Conservation (phyloP, 345 rosid species). For the Corymbia maculata region DNA sequence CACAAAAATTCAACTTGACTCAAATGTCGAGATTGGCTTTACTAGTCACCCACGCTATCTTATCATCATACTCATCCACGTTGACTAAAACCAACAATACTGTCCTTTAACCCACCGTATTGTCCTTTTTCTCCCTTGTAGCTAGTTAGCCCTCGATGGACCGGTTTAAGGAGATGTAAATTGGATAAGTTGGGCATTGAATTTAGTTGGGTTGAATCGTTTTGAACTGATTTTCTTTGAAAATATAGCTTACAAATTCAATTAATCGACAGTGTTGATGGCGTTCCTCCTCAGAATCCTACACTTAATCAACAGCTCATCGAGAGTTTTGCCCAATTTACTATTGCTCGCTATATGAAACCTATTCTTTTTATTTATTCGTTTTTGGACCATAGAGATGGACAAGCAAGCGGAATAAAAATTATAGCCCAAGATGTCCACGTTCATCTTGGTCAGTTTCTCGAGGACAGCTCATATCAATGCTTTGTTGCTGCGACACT, state of each 20-base stretch:
- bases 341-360: neutral
- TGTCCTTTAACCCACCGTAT: neutral
- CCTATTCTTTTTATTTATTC: neutral
- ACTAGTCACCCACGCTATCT: neutral
- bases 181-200: neutral
- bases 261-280: neutral
- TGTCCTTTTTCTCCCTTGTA: neutral
- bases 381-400: neutral
- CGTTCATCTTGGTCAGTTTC: neutral
- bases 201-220: neutral
- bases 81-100: neutral
- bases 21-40: neutral
- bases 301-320: neutral
- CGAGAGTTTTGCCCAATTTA: neutral
- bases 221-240: neutral
- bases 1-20: neutral
- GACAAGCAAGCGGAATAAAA: neutral
- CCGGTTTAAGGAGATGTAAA: neutral
- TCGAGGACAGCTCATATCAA: neutral
- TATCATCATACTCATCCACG: neutral
- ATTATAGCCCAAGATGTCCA: neutral
- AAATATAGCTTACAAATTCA: neutral
- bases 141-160: neutral
- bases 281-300: neutral
- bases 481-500: neutral